phyloP scores from a whole-genome alignment of 2,329 filamentous ascomycete species.

The Diaporthe citri region DNA sequence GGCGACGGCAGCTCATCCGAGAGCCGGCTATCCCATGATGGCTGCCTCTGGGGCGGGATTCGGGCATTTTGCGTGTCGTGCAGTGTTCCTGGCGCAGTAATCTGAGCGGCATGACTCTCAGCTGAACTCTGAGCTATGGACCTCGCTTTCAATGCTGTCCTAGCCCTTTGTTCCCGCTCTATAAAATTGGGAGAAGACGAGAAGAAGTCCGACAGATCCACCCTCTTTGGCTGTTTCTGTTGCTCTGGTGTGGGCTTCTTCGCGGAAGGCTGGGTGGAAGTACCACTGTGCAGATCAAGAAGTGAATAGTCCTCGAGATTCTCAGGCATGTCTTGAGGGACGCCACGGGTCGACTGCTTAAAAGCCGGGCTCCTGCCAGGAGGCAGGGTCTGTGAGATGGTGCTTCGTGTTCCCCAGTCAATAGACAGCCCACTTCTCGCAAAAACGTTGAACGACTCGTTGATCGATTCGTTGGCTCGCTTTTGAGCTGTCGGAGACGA shows the following conservation, averaged over 20 bases:
- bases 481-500: conserved; percentile 43
- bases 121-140: conserved; percentile 11
- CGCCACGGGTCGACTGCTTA: conserved; percentile 21
- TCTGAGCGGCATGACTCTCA: not conserved
- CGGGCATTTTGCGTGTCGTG: not conserved
- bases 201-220: conserved; percentile 68
- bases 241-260: conserved; percentile 42
- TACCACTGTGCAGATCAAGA: conserved; percentile 34
- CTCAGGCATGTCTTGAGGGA: conserved; percentile 14
- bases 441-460: conserved; percentile 43
- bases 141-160: conserved; percentile 21
- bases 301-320: conserved; percentile 39
- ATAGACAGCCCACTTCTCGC: conserved; percentile 48
- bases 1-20: conserved; percentile 28
- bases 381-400: conserved; percentile 26
- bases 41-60: not conserved
- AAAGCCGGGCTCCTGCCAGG: conserved; percentile 26
- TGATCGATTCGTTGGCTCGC: conserved; percentile 41
- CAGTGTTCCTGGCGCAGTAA: conserved; percentile 8
- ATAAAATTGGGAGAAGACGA: conserved; percentile 61
- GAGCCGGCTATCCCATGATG: not conserved
- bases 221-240: conserved; percentile 51
- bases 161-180: conserved; percentile 37
- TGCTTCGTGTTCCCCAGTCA: conserved; percentile 40
- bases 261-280: conserved; percentile 49